Base-by-base conservation (phyloP, 129 eudicot genomes). In the Saussurea involucrata region DNA sequence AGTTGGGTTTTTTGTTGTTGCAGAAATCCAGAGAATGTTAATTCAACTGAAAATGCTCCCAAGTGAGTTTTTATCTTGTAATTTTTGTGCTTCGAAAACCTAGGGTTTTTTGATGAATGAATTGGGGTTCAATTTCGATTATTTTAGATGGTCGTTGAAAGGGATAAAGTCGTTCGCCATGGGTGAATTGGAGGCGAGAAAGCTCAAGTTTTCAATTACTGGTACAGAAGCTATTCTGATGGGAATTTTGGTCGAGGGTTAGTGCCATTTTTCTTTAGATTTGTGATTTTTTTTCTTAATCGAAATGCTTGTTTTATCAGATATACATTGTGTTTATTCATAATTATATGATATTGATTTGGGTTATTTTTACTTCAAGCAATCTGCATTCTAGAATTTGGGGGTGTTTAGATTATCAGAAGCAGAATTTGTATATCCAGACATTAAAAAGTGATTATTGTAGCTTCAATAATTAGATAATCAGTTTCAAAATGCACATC, bases 181-280 rank as follows among this genome's bases (percentile, higher is more conserved):
- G 90, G 86, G 84, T 27, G 94, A 90, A 84, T 81, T 90, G 89
- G 98, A 92, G 78, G 96, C 98, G 11, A 85, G 93, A 73, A 92
- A 92, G 83, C 85, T 92, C 4, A 88, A 78, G 68, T 86, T 79
- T 77, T 60, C 84, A 20, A 83, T 37, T 22, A 88, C 89, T 2
- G 98, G 96, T 3, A 86, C 96, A 0, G 98, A 92, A 81, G 92
- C 96, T 74, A 87, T 90, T 65, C 83, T 92, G 22, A 76, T 90
- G 94, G 96, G 94, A 24, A 86, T 92, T 73, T 76, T 88, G 73
- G 74, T 86, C 11, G 97, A 92, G 46, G 96, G 97, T 92, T 72
- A 60, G 92, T 82, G 24, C 3, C 13, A 61, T 64, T 68, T 72
- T 32, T 11, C 15, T 12, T 69, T 63, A 53, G 0, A n/a, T 33